Evolutionary conservation across 2,329 filamentous ascomycete genomes (phyloP).

Genomic region (Macrophomina phaseolina): DNA sequence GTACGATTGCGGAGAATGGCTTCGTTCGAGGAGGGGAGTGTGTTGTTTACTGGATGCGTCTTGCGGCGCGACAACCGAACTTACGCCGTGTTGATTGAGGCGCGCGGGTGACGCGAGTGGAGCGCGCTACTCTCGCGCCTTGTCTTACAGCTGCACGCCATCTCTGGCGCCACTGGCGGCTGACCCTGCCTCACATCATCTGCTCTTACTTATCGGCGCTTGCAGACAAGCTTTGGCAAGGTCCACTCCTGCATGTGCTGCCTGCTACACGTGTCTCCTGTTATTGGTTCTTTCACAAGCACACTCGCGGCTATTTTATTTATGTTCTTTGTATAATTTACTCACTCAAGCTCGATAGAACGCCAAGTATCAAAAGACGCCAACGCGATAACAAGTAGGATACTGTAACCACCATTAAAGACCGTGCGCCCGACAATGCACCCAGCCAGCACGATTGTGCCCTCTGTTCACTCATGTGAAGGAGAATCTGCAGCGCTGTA

Average conservation of each 20-base stretch:
- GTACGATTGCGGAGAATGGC: background rate
- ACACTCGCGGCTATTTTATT: background rate
- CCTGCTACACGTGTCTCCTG: background rate
- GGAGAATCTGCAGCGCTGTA: background rate
- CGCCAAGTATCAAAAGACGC: constrained; percentile 4
- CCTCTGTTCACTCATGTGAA: background rate
- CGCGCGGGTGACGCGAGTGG: constrained; percentile 20
- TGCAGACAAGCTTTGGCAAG: background rate
- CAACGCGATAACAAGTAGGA: background rate
- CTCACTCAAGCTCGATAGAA: constrained; percentile 1
- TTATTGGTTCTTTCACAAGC: constrained; percentile 2
- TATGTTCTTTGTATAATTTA: background rate
- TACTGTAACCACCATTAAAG: background rate
- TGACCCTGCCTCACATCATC: background rate
- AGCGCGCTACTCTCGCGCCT: constrained; percentile 14
- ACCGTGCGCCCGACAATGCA: constrained; percentile 24
- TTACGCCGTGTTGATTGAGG: constrained; percentile 16
- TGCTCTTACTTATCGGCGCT: background rate
- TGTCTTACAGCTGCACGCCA: constrained; percentile 3
- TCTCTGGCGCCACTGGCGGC: background rate
- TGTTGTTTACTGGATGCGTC: constrained; percentile 15
- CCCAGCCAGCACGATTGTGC: background rate
- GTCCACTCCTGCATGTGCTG: background rate
- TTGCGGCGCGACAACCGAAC: constrained; percentile 24
- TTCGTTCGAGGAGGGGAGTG: constrained; percentile 1